Conservation (phyloP, 2,329 filamentous ascomycete species). For the Akanthomyces lecanii region DNA sequence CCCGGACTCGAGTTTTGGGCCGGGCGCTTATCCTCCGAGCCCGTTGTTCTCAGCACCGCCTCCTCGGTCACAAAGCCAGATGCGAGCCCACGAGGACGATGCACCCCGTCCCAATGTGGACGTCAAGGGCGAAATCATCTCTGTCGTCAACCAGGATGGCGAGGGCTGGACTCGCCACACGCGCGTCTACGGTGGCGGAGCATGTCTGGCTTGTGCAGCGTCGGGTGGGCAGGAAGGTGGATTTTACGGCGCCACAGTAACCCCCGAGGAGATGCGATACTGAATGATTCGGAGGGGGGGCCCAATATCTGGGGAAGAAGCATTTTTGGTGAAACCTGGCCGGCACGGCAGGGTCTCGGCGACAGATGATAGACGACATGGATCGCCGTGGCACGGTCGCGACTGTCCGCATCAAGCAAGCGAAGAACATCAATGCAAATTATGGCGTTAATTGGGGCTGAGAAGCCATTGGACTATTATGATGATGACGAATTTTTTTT, state of each 20-base stretch:
- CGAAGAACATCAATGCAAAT: conserved; percentile 4
- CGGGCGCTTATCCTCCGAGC: conserved; percentile 47
- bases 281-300: not conserved
- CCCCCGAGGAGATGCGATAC: conserved; percentile 47
- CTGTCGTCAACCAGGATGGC: conserved; percentile 43
- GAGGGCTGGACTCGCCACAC: conserved; percentile 55
- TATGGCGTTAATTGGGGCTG: conserved; percentile 3
- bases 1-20: conserved; percentile 27
- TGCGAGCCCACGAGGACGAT: conserved; percentile 14
- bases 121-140: conserved; percentile 48
- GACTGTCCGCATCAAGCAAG: not conserved
- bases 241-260: conserved; percentile 53
- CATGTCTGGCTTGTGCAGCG: conserved; percentile 52
- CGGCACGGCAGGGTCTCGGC: not conserved
- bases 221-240: conserved; percentile 42
- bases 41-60: conserved; percentile 47
- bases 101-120: conserved; percentile 36
- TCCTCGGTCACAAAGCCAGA: conserved; percentile 21
- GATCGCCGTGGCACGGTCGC: not conserved
- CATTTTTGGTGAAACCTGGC: not conserved
- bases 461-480: not conserved
- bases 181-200: conserved; percentile 54
- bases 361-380: not conserved
- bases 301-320: not conserved
- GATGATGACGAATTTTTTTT: conserved; percentile 3